These are phyloP conservation scores for Metarhizium humberi DNA, from an alignment of 2,329 filamentous ascomycete species.

Conservation along the genomic window DNA sequence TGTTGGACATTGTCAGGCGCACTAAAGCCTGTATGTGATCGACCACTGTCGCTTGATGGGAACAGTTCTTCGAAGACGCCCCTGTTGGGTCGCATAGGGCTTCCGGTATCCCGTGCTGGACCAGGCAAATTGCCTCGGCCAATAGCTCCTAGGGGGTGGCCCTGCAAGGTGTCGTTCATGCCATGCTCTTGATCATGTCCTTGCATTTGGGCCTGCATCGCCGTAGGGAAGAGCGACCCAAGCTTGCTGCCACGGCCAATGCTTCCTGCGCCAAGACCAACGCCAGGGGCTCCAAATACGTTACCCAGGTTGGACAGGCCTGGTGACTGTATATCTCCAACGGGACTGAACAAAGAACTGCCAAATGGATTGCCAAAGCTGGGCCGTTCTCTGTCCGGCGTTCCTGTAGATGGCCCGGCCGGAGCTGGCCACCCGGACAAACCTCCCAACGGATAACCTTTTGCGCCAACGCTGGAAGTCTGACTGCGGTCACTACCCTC, in stretches of 20 bases:
- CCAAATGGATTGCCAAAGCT: conserved; percentile 57
- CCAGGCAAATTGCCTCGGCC: conserved; percentile 50
- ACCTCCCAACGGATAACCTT: conserved; percentile 59
- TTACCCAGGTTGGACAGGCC: conserved; percentile 57
- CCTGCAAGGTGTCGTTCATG: conserved; percentile 46
- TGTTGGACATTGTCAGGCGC: conserved; percentile 28
- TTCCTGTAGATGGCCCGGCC: conserved; percentile 48
- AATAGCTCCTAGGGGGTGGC: conserved; percentile 56
- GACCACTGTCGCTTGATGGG: conserved; percentile 24
- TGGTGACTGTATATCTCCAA: conserved; percentile 71
- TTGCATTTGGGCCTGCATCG: conserved; percentile 89
- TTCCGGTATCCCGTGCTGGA: conserved; percentile 47
- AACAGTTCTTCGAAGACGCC: conserved; percentile 49
- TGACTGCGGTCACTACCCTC: conserved; percentile 85
- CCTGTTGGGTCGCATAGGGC: conserved; percentile 46
- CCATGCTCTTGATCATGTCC: conserved; percentile 55
- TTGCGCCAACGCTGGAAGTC: conserved; percentile 78
- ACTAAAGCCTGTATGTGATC: conserved; percentile 26
- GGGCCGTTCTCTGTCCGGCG: conserved; percentile 56
- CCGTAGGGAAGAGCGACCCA: conserved; percentile 75
- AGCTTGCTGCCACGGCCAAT: conserved; percentile 73
- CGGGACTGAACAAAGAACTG: conserved; percentile 68
- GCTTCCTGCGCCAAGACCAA: conserved; percentile 50
- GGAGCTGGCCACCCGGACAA: conserved; percentile 54
- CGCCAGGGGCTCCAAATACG: conserved; percentile 57